phyloP scores from a whole-genome alignment of 345 rosid genomes.

The Psidium guajava region DNA sequence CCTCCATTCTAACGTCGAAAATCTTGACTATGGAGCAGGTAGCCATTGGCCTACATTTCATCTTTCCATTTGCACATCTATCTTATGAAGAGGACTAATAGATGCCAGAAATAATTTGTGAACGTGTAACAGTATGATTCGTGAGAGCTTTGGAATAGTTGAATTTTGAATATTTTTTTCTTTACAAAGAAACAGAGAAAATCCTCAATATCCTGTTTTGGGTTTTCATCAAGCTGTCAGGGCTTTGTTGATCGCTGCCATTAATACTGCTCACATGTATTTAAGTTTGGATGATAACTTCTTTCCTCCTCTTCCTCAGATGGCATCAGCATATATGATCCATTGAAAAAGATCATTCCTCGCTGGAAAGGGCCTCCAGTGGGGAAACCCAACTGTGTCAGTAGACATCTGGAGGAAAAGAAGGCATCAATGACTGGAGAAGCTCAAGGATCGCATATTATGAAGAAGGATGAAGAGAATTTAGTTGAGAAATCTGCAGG shows the following conservation, averaged over 20 bases:
- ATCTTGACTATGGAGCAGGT: slow-evolving; percentile 94
- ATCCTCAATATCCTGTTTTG: background rate
- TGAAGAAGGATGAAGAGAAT: slow-evolving; percentile 24
- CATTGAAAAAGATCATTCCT: slow-evolving; percentile 69
- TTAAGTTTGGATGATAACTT: slow-evolving; percentile 5
- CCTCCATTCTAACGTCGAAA: slow-evolving; percentile 82
- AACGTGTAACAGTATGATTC: background rate
- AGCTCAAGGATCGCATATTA: slow-evolving; percentile 19
- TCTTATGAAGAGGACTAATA: background rate
- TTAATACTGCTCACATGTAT: background rate
- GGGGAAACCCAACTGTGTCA: slow-evolving; percentile 48
- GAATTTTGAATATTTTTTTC: background rate
- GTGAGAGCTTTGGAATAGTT: background rate
- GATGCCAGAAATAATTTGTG: background rate
- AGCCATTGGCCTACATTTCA: slow-evolving; percentile 1
- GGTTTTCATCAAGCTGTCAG: background rate
- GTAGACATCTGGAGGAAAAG: slow-evolving; percentile 34
- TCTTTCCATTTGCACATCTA: background rate
- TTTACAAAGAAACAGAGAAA: background rate
- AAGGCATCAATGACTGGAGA: slow-evolving; percentile 31
- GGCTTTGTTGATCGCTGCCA: background rate
- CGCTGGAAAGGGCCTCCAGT: slow-evolving; percentile 73
- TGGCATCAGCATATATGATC: slow-evolving; percentile 76
- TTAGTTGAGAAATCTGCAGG: slow-evolving; percentile 19
- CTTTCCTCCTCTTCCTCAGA: slow-evolving; percentile 33